phyloP scores from a whole-genome alignment of 441 rosid species.

The Macaranga tanarius region DNA sequence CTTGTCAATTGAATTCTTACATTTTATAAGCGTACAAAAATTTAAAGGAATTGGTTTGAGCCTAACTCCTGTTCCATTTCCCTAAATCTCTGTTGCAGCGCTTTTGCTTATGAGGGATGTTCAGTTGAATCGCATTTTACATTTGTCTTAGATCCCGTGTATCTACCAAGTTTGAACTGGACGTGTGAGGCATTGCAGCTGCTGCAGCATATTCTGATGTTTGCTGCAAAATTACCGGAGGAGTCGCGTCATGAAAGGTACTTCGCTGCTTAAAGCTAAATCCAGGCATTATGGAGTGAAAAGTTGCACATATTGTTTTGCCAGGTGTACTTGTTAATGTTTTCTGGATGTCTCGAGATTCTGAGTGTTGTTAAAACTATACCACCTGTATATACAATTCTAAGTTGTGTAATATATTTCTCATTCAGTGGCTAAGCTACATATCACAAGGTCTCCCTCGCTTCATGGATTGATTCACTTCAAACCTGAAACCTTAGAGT shows the following conservation, averaged over 20 bases:
- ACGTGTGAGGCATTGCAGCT: not conserved
- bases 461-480: not conserved
- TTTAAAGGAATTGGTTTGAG: not conserved
- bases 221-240: not conserved
- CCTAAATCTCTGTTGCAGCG: constrained; percentile 6
- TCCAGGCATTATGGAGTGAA: not conserved
- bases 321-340: not conserved
- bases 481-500: no score
- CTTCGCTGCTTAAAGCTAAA: constrained; percentile 3
- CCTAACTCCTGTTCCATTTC: not conserved
- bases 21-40: no score
- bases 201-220: not conserved
- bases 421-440: not conserved
- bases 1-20: no score
- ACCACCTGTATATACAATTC: constrained; percentile 5
- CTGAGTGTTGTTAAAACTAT: not conserved
- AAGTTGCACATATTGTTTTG: constrained; percentile 8
- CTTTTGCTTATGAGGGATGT: constrained; percentile 7
- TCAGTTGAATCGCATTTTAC: constrained; percentile 1
- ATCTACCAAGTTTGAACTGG: not conserved
- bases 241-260: not conserved
- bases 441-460: not conserved
- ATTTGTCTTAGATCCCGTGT: not conserved
- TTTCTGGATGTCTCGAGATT: not conserved
- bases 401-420: not conserved